Conservation (phyloP, 192 early-diverging fungal genomes). For the Coemansia sp. region DNA sequence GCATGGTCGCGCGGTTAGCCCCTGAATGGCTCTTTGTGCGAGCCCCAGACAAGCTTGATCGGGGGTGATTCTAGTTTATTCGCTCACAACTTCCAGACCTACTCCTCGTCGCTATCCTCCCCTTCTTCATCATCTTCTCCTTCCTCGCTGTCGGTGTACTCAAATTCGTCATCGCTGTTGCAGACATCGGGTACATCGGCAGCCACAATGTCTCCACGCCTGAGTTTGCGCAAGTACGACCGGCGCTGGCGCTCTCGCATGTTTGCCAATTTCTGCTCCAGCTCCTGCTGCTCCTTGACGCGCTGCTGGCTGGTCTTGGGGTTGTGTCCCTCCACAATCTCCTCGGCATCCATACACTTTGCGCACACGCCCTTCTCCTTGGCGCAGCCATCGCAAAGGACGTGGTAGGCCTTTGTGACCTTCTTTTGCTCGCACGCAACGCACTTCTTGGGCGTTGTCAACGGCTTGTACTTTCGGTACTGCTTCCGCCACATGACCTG, state of each 20-base stretch:
- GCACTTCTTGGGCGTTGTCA: slow-evolving; percentile 85
- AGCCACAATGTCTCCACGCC: slow-evolving; percentile 67
- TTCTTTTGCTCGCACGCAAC: slow-evolving; percentile 72
- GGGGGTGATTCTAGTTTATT: too few species aligned
- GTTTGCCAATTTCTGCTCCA: slow-evolving; percentile 62
- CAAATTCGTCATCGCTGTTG: slow-evolving; percentile 52
- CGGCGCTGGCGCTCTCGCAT: slow-evolving; percentile 85
- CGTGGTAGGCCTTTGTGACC: slow-evolving; percentile 93
- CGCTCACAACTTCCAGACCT: too few species aligned
- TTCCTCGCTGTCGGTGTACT: slow-evolving; percentile 57
- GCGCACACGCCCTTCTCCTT: slow-evolving; percentile 79
- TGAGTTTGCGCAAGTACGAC: slow-evolving; percentile 75
- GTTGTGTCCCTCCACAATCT: slow-evolving; percentile 61
- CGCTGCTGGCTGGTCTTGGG: slow-evolving; percentile 66
- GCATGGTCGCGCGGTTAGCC: not conserved
- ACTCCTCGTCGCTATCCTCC: slow-evolving; percentile 41
- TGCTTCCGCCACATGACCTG: slow-evolving; percentile 84
- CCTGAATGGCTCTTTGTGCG: not conserved
- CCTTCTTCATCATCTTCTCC: slow-evolving; percentile 53
- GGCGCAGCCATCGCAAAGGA: slow-evolving; percentile 87
- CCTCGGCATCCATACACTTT: slow-evolving; percentile 75
- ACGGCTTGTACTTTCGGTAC: slow-evolving; percentile 96
- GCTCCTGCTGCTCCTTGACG: slow-evolving; percentile 69
- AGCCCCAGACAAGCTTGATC: too few species aligned
- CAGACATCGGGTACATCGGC: slow-evolving; percentile 27